phyloP scores from a whole-genome alignment of 345 rosid species.

The Litchi chinensis region DNA sequence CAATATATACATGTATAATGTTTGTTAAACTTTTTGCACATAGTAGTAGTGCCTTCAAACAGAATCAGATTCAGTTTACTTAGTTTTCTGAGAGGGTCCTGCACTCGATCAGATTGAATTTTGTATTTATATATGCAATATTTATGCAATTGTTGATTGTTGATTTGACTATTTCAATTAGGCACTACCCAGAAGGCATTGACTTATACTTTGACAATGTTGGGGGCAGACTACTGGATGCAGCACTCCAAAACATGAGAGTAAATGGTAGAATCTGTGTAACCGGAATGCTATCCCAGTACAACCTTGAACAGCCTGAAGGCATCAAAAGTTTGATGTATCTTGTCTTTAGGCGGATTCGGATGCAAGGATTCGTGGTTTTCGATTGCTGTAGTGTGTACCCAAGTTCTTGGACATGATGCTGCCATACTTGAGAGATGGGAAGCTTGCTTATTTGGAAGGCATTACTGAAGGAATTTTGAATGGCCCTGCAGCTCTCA shows the following conservation, averaged over 20 bases:
- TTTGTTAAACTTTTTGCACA: no score
- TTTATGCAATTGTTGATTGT: no score
- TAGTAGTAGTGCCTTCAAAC: no score
- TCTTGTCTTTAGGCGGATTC: neutral
- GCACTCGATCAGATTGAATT: no score
- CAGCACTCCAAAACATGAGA: slow-evolving; percentile 19
- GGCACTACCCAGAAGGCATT: slow-evolving; percentile 20
- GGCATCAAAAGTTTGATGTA: neutral
- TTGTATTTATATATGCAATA: no score
- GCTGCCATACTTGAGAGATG: neutral
- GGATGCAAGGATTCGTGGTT: neutral
- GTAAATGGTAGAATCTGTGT: neutral
- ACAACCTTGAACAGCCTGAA: neutral
- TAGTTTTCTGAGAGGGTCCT: no score
- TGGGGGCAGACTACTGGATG: slow-evolving; percentile 13
- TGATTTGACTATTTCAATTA: neutral
- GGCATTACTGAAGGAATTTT: neutral
- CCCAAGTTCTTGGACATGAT: neutral
- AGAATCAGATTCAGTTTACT: no score
- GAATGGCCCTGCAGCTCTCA: neutral
- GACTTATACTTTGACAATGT: slow-evolving; percentile 26
- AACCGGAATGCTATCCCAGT: neutral
- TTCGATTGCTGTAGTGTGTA: neutral
- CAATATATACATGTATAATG: no score
- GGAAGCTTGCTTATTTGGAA: neutral